Conservation (phyloP, 1,284 basidiomycete genomes). For the Ceratobasidium sp. region DNA sequence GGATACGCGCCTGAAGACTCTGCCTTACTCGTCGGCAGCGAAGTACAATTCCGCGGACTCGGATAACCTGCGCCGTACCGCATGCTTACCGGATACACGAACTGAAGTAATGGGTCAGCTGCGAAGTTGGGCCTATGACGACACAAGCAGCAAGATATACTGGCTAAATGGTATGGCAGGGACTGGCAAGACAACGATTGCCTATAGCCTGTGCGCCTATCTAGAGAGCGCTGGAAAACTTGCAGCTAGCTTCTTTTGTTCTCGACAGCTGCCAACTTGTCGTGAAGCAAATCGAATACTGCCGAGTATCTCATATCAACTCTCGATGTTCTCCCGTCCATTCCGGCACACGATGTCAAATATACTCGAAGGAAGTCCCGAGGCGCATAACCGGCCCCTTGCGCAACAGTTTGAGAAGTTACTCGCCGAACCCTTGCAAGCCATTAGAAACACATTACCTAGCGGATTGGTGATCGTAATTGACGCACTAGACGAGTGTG, state of each 20-base stretch:
- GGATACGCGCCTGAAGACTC: not conserved
- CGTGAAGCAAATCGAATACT: not conserved
- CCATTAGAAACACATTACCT: not conserved
- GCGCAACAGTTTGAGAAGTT: not conserved
- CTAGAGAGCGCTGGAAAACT: not conserved
- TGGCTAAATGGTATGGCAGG: too few relatives aligned
- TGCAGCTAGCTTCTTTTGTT: not conserved
- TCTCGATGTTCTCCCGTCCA: not conserved
- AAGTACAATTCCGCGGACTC: slow-evolving; percentile 1
- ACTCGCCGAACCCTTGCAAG: not conserved
- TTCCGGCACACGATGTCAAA: not conserved
- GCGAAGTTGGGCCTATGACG: too few relatives aligned
- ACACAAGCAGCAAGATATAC: too few relatives aligned
- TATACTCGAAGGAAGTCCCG: not conserved
- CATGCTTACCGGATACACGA: not conserved
- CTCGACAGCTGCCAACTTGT: not conserved
- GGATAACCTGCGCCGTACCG: not conserved
- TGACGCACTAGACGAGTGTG: not conserved
- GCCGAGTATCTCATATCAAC: not conserved
- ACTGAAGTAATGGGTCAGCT: too few relatives aligned
- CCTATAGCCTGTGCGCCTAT: not conserved
- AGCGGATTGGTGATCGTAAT: not conserved
- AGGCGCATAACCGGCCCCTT: not conserved
- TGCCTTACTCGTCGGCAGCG: not conserved
- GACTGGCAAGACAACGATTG: not conserved